Evolutionary conservation across 2,329 filamentous ascomycete species (phyloP), one percentile per base, ranked within the genome.

Genomic region (Gyromitra esculenta): DNA sequence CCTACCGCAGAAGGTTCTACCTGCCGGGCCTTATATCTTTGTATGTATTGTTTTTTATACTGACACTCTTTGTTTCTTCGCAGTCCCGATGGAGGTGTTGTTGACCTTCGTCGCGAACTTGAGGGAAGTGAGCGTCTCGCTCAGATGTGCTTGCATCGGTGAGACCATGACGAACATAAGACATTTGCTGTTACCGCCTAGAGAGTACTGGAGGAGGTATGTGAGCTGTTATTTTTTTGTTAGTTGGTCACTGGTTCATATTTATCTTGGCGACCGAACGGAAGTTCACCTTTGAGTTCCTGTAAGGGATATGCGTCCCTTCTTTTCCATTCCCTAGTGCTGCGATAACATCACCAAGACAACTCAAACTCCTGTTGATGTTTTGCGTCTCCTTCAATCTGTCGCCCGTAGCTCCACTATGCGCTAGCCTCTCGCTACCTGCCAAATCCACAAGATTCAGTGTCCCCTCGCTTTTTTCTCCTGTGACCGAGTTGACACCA

Each of bases 91-190:
- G 81, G 97, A 93, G 35, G 94, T 97, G 82, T 96, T 96, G 85
- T 93, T 90, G 78, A 94, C 94, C 88, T 97, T 98, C 43, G 93
- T 96, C 15, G 96, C 96, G 84, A 99, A 99, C 82, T 96, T 91
- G 84, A 99, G 87, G 86, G 94, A 97, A 57, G 94, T 97, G 82
- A 97, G 86, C 1, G 94, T 97, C 86, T 99, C 96, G 81, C 91
- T 92, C 79, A 97, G 86, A 85, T 98, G 96, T 5, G 90, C 92
- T 85, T 96, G 92, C 75, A 98, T 86, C 43, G 96, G 96, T 80
- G 92, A 96, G 73, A 97, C 92, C 94, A 98, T 98, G 83, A 98
- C 93, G 83, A 99, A 97, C 96, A 99, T 99, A 81, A 99, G 90
- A 0, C 96, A 99, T 85, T 97, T 97, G 80, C 92, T 96, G 83